A percentile compares a stretch with the other conserved stretches of the same genome.
Evolutionary conservation across 148 eudicot genomes (phyloP).

Genomic region (Rhododendron griersonianum): DNA sequence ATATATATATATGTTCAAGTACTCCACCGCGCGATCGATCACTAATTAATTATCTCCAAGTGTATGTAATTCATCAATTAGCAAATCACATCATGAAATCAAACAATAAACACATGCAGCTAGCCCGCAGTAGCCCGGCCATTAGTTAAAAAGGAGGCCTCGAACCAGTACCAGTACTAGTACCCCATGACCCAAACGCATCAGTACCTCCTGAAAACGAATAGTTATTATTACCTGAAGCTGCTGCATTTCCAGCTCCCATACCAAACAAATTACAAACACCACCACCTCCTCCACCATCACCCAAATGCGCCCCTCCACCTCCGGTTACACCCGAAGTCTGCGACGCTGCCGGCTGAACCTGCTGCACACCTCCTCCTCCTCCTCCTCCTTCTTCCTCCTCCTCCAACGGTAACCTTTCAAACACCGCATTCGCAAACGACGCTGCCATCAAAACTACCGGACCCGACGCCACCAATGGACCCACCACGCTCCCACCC

Average conservation of each 20-base stretch:
- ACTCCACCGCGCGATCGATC: neutral
- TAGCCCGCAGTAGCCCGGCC: too few species aligned
- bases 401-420: slow-evolving; percentile 9
- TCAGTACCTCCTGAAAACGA: slow-evolving; percentile 1
- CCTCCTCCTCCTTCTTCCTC: neutral
- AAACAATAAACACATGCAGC: neutral
- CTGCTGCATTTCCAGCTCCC: neutral
- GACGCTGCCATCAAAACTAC: slow-evolving; percentile 15
- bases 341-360: slow-evolving; percentile 4
- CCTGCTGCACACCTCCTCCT: neutral
- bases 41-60: neutral
- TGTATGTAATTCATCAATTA: neutral
- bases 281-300: neutral
- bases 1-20: neutral
- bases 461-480: slow-evolving; percentile 10
- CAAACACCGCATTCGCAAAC: slow-evolving; percentile 13
- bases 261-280: neutral
- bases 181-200: slow-evolving; percentile 3
- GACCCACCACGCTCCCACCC: slow-evolving; percentile 15
- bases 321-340: slow-evolving; percentile 4
- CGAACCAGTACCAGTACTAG: neutral
- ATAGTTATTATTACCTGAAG: neutral
- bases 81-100: neutral
- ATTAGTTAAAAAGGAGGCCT: slow-evolving; percentile 7
- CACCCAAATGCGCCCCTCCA: neutral